Conservation (phyloP, 2,329 filamentous ascomycete genomes). For the Chaetomium sp. region DNA sequence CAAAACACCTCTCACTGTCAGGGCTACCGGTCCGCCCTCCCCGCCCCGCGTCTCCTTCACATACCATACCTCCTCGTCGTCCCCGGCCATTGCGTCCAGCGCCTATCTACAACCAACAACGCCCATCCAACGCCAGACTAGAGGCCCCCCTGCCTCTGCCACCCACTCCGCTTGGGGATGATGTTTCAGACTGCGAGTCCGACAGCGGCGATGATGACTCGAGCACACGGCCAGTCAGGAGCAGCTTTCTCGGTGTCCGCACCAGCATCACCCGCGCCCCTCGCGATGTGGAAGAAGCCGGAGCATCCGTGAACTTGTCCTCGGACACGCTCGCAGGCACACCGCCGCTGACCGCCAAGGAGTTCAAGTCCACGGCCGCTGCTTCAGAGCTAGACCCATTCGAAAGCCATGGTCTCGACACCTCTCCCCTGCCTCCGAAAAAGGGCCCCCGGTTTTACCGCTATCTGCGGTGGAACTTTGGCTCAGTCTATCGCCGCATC, state of each 20-base stretch:
- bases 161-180: neutral
- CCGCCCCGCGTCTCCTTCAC: neutral
- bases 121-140: neutral
- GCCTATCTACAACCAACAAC: neutral
- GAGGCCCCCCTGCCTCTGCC: neutral
- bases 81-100: neutral
- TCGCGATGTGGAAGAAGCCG: slow-evolving; percentile 27
- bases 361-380: slow-evolving; percentile 1
- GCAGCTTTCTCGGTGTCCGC: slow-evolving; percentile 1
- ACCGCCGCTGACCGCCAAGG: neutral
- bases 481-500: slow-evolving; percentile 45
- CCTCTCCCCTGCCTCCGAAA: slow-evolving; percentile 32
- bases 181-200: slow-evolving; percentile 31
- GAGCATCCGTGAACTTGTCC: slow-evolving; percentile 13
- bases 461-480: slow-evolving; percentile 39
- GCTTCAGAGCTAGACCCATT: slow-evolving; percentile 19
- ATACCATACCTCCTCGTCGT: neutral
- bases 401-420: slow-evolving; percentile 25
- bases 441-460: slow-evolving; percentile 34
- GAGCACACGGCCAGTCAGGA: neutral
- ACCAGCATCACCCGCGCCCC: slow-evolving; percentile 13
- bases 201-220: slow-evolving; percentile 13
- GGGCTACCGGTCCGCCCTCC: neutral
- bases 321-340: slow-evolving; percentile 10
- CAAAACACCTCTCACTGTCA: neutral